Evolutionary conservation across 441 rosid genomes (phyloP), one percentile per base, ranked within the genome.

Genomic region (Gossypium trilobum): DNA sequence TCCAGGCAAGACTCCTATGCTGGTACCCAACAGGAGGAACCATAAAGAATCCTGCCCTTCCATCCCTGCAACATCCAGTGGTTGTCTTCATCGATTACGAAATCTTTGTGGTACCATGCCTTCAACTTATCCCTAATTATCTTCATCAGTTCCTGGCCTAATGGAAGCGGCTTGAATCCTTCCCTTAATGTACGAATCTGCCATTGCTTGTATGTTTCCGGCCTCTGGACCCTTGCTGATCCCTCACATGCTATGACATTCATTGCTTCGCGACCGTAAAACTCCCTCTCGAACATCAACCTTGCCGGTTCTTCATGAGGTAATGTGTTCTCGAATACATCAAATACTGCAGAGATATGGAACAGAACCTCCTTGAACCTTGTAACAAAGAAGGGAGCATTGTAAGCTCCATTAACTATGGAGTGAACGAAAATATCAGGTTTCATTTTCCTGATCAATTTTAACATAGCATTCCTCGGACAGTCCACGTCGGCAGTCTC

Each of bases 161-260:
- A 60, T 4, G 85, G 82, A 13, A 82, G 79, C 51, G 75, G 84
- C 89, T 71, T 85, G 81, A 93, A 89, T 75, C 98, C 92, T 8
- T 89, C 91, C 69, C 91, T 82, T 70, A 71, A 64, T 39, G 23
- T 81, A 68, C 98, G 86, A 20, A 10, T 82, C 33, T 86, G 92
- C 97, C 97, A 93, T 76, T 87, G 97, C 84, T 81, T 91, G 74
- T 83, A 88, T 2, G 92, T 85, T 83, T 88, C 98, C 0, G 95
- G 97, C 79, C 98, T 85, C 77, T 86, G 90, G 1, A 82, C 80
- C 78, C 95, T 79, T 56, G 86, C 91, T 36, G 54, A 17, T 9
- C 94, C 97, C 81, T 92, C 96, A 22, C 88, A 89, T 0, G 97
- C 97, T 51, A 87, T 73, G 20, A 78, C 85, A 10, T 89, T 93